phyloP scores from a whole-genome alignment of 345 rosid genomes.

The Linum trigynum region DNA sequence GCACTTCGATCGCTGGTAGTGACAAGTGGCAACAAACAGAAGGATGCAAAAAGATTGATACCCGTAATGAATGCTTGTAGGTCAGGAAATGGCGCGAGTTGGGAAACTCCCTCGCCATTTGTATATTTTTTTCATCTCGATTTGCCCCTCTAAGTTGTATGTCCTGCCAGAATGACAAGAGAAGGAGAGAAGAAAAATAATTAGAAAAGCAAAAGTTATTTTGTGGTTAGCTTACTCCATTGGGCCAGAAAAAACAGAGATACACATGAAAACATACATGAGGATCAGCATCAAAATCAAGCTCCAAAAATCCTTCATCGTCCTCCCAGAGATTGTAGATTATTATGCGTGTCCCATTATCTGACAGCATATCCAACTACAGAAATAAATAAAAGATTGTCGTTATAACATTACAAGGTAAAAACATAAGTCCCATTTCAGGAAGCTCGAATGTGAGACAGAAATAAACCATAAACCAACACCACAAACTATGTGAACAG shows the following conservation, averaged over 20 bases:
- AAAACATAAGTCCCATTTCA: neutral
- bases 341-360: constrained; percentile 70
- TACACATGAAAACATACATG: constrained; percentile 37
- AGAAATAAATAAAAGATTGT: constrained; percentile 4
- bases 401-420: neutral
- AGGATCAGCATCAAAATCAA: constrained; percentile 70
- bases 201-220: neutral
- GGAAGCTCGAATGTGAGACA: neutral
- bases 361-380: constrained; percentile 65
- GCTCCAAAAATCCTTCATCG: constrained; percentile 74
- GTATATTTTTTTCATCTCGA: constrained; percentile 83
- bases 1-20: neutral
- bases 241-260: constrained; percentile 1
- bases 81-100: constrained; percentile 83
- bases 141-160: constrained; percentile 95
- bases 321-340: constrained; percentile 96
- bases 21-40: neutral
- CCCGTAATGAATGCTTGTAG: constrained; percentile 87
- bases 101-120: constrained; percentile 70
- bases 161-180: constrained; percentile 45
- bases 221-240: neutral
- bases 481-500: neutral
- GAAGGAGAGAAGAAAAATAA: neutral
- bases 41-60: constrained; percentile 11
- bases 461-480: no score